phyloP scores from a whole-genome alignment of 768 basidiomycete genomes.

The Agaricus subrufescens region DNA sequence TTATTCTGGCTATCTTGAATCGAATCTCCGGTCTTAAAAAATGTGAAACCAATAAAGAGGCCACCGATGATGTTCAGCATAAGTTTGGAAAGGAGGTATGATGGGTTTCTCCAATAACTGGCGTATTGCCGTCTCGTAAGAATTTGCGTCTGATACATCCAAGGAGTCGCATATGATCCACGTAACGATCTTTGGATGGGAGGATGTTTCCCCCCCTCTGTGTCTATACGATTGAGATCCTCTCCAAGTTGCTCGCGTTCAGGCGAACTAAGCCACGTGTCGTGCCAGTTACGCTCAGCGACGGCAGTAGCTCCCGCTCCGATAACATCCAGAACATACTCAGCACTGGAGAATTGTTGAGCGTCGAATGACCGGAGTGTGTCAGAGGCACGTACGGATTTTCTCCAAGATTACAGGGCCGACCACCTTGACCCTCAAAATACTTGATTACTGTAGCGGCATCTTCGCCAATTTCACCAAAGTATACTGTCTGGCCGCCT shows the following conservation, averaged over 20 bases:
- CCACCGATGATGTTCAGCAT: conserved; percentile 49
- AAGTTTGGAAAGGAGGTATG: conserved; percentile 57
- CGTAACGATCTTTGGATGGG: conserved; percentile 31
- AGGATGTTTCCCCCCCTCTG: conserved; percentile 43
- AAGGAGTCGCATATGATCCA: conserved; percentile 48
- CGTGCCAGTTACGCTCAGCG: conserved; percentile 50
- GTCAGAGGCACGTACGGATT: conserved; percentile 57
- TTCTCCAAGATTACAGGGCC: conserved; percentile 55
- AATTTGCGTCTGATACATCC: conserved; percentile 40
- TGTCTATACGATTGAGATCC: conserved; percentile 43
- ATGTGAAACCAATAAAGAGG: conserved; percentile 59
- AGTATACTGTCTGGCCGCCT: conserved; percentile 76
- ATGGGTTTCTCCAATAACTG: conserved; percentile 55
- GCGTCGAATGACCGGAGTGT: conserved; percentile 2
- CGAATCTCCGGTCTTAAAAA: conserved; percentile 51
- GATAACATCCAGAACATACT: conserved; percentile 66
- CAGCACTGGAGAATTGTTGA: conserved; percentile 39
- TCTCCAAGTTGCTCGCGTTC: conserved; percentile 27
- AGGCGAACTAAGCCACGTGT: conserved; percentile 38
- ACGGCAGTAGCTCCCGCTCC: conserved; percentile 66
- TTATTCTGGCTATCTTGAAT: conserved; percentile 61
- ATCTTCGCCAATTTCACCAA: conserved; percentile 65
- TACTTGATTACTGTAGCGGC: conserved; percentile 65
- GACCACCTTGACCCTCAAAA: conserved; percentile 67
- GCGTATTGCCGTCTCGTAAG: conserved; percentile 40